A percentile compares a stretch with the other conserved stretches of the same genome.
Conservation (phyloP, 371 early-diverging fungal species). For the Apophysomyces sp. region DNA sequence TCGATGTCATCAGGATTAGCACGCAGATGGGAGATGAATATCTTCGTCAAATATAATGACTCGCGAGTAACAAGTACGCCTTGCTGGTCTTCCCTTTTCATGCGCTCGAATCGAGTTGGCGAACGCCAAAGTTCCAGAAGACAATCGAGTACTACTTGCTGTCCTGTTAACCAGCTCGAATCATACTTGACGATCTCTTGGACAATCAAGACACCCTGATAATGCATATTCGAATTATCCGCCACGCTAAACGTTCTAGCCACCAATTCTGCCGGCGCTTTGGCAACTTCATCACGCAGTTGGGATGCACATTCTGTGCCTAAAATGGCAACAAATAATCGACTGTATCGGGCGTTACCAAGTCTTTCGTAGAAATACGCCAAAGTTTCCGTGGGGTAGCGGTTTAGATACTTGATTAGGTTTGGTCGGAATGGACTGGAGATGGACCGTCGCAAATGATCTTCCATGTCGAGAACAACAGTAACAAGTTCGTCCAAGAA, state of each 20-base stretch:
- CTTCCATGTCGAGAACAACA: conserved; percentile 83
- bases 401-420: conserved; percentile 86
- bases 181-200: conserved; percentile 56
- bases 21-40: conserved; percentile 67
- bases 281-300: conserved; percentile 70
- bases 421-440: conserved; percentile 95
- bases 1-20: conserved; percentile 66
- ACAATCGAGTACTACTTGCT: conserved; percentile 48
- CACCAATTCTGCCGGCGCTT: conserved; percentile 57
- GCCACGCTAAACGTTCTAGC: conserved; percentile 49
- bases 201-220: conserved; percentile 68
- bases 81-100: conserved; percentile 54
- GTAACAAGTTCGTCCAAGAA: conserved; percentile 91
- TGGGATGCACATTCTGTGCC: conserved; percentile 61
- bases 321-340: conserved; percentile 75
- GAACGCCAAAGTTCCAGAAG: conserved; percentile 61
- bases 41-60: conserved; percentile 62
- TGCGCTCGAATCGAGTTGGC: conserved; percentile 47
- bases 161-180: conserved; percentile 60
- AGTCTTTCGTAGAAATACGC: conserved; percentile 84
- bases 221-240: conserved; percentile 40
- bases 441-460: conserved; percentile 70
- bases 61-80: conserved; percentile 52
- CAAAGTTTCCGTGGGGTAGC: conserved; percentile 83
- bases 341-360: conserved; percentile 48